Evolutionary conservation across 164 flowering plant genomes (phyloP).

Genomic region (Chimonanthus salicifolius): DNA sequence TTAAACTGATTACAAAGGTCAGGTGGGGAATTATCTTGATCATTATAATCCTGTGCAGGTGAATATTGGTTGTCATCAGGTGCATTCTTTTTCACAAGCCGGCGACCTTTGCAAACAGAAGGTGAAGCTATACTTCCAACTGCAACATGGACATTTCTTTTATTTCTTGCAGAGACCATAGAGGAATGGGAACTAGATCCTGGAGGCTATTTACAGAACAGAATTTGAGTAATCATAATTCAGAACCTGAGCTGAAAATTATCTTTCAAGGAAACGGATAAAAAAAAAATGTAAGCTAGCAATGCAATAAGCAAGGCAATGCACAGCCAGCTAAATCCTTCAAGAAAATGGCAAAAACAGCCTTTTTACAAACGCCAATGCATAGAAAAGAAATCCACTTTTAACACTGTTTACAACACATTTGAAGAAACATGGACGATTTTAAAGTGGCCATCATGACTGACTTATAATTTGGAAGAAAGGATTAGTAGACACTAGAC

Average conservation of each 20-base stretch:
- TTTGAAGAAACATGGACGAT: too few species aligned
- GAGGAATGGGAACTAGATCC: slow-evolving; percentile 16
- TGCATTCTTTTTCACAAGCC: slow-evolving; percentile 43
- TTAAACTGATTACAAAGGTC: neutral
- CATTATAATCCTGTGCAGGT: slow-evolving; percentile 20
- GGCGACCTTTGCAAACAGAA: slow-evolving; percentile 35
- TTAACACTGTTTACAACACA: neutral
- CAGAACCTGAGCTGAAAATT: neutral
- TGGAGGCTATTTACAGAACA: slow-evolving; percentile 17
- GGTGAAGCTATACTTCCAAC: slow-evolving; percentile 14
- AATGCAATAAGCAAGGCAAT: neutral
- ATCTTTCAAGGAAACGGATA: neutral
- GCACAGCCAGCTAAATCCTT: neutral
- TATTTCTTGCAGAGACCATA: slow-evolving; percentile 14
- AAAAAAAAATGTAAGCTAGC: neutral
- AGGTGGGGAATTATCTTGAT: slow-evolving; percentile 17
- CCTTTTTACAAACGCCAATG: neutral
- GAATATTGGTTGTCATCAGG: slow-evolving; percentile 15
- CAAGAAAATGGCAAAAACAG: too few species aligned
- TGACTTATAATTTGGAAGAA: too few species aligned
- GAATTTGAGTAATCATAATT: neutral
- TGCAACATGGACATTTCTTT: slow-evolving; percentile 19
- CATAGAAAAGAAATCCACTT: neutral
- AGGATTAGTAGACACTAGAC: too few species aligned
- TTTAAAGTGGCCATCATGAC: too few species aligned